Base-by-base conservation (phyloP, 768 basidiomycete species). In the Sporobolomyces phaffii region DNA sequence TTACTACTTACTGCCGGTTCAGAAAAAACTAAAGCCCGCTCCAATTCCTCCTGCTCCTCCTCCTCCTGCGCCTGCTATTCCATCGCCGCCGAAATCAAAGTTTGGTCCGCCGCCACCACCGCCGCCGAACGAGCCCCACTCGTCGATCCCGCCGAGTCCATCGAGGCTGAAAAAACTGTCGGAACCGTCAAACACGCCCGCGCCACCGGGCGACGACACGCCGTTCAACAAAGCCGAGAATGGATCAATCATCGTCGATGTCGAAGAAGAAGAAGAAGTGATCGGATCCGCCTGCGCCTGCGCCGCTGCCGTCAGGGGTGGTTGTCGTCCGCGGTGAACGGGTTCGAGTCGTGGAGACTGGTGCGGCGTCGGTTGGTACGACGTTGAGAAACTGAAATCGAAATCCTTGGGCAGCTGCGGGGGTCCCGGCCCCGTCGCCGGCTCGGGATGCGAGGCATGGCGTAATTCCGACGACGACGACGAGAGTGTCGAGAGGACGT, bases 161-260 rank as follows among this genome's bases (percentile, higher is more conserved):
- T 69, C 68, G 40, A 69, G 47, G 18, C 43, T 44, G 49, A 62
- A 61, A 28, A 65, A 64, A 22, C n/a, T 28, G n/a, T 56, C 45
- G 0, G 52, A 52, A 3, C 60, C 62, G 18, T 69, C 62, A 5
- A 65, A 69, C 26, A n/a, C n/a, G n/a, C n/a, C n/a, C n/a, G n/a
- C n/a, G n/a, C n/a, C n/a, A n/a, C 54, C 13, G 34, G 10, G 38
- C 26, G 68, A 63, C 20, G 43, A 54, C 14, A 64, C 68, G 14
- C 63, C 68, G 5, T 43, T 26, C 10, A 69, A 36, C 1, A 69
- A 26, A 18, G 60, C 60, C 34, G 63, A 43, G 38, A 69, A 69
- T 17, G 68, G 68, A 44, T 69, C 68, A 2, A 51, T 62, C 29
- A 26, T 43, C n/a, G 22, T 3, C 8, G 31, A 28, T 15, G 43